Evolutionary conservation across 2,329 filamentous ascomycete species (phyloP).

Genomic region (Alternaria ethzedia): DNA sequence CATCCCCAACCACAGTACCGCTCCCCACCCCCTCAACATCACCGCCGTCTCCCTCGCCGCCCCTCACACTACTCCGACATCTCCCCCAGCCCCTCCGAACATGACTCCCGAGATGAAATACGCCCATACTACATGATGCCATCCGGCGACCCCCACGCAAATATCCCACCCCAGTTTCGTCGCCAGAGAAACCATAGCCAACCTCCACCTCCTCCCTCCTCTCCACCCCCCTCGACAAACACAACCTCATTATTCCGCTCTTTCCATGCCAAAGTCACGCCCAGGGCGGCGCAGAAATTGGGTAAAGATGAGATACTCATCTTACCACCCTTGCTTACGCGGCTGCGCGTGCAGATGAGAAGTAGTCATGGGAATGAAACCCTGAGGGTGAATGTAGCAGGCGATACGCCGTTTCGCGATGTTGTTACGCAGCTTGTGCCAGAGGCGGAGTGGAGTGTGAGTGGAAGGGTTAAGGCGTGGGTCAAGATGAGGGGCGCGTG

Average conservation of each 20-base stretch:
- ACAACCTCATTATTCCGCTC: not conserved
- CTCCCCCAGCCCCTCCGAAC: not conserved
- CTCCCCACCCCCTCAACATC: not conserved
- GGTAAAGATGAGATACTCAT: constrained; percentile 8
- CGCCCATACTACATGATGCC: not conserved
- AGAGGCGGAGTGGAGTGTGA: not conserved
- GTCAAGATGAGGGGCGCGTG: constrained; percentile 18
- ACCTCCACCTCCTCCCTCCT: not conserved
- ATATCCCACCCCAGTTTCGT: not conserved
- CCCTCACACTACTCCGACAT: not conserved
- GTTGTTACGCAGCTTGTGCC: constrained; percentile 15
- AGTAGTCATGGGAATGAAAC: not conserved
- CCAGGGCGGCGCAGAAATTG: not conserved
- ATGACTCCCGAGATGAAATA: not conserved
- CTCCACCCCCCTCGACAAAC: not conserved
- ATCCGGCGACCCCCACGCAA: not conserved
- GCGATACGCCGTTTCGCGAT: constrained; percentile 19
- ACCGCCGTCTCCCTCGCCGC: not conserved
- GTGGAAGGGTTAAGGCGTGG: not conserved
- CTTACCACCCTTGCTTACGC: constrained; percentile 6
- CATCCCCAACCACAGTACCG: not conserved
- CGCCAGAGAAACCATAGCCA: not conserved
- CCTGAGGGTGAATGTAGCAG: constrained; percentile 11
- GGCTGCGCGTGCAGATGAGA: constrained; percentile 4
- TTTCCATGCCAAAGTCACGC: not conserved